A percentile compares a stretch with the other conserved stretches of the same genome.
These are phyloP conservation scores for Solanum ossicruentum DNA, from an alignment of 257 asterid genomes.

Conservation along the genomic window DNA sequence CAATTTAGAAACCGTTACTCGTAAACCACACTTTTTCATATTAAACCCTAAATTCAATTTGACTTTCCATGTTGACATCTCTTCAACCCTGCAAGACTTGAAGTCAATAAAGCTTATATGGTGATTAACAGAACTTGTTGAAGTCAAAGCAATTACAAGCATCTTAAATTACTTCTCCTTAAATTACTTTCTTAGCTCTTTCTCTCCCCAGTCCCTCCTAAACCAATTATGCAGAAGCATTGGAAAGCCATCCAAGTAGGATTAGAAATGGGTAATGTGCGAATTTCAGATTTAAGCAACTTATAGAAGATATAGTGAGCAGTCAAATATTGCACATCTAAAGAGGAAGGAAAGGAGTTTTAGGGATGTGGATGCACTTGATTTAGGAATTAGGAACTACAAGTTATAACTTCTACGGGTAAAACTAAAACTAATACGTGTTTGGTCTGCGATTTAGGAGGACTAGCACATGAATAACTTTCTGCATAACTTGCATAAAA, in stretches of 20 bases:
- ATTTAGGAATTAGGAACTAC: not conserved
- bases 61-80: not conserved
- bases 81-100: not conserved
- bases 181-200: not conserved
- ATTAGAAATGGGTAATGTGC: not conserved
- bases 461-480: too few species aligned
- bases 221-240: not conserved
- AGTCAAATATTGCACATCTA: not conserved
- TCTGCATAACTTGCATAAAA: too few species aligned
- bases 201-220: not conserved
- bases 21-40: constrained; percentile 8
- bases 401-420: not conserved
- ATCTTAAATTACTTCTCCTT: not conserved
- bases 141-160: not conserved
- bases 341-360: not conserved
- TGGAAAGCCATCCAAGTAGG: not conserved
- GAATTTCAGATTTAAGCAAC: not conserved
- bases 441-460: too few species aligned
- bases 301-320: not conserved
- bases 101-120: not conserved
- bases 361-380: not conserved
- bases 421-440: too few species aligned
- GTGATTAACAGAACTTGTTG: not conserved
- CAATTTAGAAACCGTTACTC: constrained; percentile 30
- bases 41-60: not conserved